Conservation (phyloP, 805 yeast species). For the Yarrowia sp. region DNA sequence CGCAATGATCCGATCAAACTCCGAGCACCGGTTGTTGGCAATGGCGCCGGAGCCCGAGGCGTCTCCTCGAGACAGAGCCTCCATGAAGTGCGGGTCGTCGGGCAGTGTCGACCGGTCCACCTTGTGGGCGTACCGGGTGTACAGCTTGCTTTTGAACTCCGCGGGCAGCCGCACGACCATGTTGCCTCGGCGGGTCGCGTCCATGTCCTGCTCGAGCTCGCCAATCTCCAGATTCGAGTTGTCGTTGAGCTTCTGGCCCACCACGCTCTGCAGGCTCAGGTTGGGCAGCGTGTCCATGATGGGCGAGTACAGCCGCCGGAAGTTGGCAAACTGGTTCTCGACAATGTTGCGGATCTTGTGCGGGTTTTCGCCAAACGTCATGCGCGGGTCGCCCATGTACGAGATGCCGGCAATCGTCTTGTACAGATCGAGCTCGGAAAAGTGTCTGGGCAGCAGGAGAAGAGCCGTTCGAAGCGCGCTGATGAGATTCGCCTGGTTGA, state of each 20-base stretch:
- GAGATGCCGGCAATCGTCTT: slow-evolving; percentile 79
- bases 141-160: slow-evolving; percentile 56
- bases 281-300: slow-evolving; percentile 56
- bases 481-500: slow-evolving; percentile 77
- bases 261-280: slow-evolving; percentile 42
- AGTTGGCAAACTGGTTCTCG: slow-evolving; percentile 69
- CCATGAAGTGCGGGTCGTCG: slow-evolving; percentile 38
- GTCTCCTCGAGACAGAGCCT: slow-evolving; percentile 29
- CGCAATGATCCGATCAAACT: slow-evolving; percentile 55
- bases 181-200: slow-evolving; percentile 53
- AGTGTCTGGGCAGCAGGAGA: slow-evolving; percentile 57
- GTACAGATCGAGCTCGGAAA: slow-evolving; percentile 72
- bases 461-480: slow-evolving; percentile 77
- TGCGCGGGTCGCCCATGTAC: slow-evolving; percentile 89
- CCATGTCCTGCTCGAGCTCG: slow-evolving; percentile 49
- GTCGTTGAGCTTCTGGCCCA: slow-evolving; percentile 42
- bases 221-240: slow-evolving; percentile 48
- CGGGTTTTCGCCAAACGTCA: slow-evolving; percentile 89
- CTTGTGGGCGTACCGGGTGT: slow-evolving; percentile 43
- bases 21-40: slow-evolving; percentile 45
- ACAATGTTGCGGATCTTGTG: slow-evolving; percentile 87
- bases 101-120: slow-evolving; percentile 28
- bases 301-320: slow-evolving; percentile 78
- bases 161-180: slow-evolving; percentile 58
- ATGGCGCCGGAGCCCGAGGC: slow-evolving; percentile 34